A percentile compares a stretch with the other conserved stretches of the same genome.
These are phyloP conservation scores for Pyrenophora seminiperda DNA, from an alignment of 2,329 filamentous ascomycete genomes.

Conservation along the genomic window DNA sequence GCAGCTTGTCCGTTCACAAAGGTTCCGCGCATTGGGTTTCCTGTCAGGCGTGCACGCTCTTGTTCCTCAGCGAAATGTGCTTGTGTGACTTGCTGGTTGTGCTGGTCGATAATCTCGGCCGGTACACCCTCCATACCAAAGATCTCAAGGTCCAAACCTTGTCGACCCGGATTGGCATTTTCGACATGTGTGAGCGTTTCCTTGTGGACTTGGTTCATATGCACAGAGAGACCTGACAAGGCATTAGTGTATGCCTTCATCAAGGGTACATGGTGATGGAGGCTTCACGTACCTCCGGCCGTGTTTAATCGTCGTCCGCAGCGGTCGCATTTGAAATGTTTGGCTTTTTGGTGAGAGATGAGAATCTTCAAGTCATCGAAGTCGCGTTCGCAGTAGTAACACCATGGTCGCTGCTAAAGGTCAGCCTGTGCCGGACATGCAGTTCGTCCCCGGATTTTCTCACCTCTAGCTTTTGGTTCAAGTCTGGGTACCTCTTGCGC, in stretches of 20 bases:
- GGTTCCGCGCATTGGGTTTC: conserved; percentile 71
- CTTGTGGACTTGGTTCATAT: conserved; percentile 99
- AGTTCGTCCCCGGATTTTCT: not conserved
- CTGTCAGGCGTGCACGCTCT: conserved; percentile 79
- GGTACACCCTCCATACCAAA: conserved; percentile 98
- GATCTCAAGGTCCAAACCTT: conserved; percentile 88
- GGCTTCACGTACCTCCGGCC: conserved; percentile 73
- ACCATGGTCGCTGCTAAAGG: conserved; percentile 72
- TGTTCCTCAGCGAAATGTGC: conserved; percentile 85
- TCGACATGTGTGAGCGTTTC: conserved; percentile 86
- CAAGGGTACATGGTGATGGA: not conserved
- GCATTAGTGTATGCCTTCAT: conserved; percentile 15
- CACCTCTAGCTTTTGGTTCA: conserved; percentile 79
- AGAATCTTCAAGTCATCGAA: conserved; percentile 97
- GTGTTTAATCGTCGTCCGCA: conserved; percentile 90
- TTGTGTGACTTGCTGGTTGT: conserved; percentile 83
- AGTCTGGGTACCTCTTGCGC: conserved; percentile 81
- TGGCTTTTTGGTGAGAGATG: conserved; percentile 97
- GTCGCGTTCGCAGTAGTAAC: conserved; percentile 99
- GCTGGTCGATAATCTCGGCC: conserved; percentile 78
- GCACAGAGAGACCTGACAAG: conserved; percentile 79
- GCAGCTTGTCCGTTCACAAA: conserved; percentile 47
- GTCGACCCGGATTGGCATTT: conserved; percentile 86
- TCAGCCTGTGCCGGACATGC: conserved; percentile 1
- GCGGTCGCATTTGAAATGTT: conserved; percentile 96